Evolutionary conservation across 75 land plant genomes (phyloP).

Genomic region (Pinus tabuliformis): DNA sequence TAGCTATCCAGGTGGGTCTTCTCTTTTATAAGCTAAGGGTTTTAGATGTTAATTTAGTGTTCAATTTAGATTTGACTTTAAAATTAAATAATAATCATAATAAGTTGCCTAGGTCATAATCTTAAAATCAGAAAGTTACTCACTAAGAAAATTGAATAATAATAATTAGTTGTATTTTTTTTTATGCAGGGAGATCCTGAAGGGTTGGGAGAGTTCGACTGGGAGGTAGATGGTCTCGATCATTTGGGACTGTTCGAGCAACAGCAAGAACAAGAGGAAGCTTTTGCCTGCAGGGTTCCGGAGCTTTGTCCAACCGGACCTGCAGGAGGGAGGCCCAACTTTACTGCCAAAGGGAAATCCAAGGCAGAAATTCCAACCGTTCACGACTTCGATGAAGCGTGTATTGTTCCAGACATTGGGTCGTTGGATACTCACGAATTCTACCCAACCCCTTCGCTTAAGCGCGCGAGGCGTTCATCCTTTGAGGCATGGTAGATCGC

Average conservation of each 20-base stretch:
- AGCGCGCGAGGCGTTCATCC: constrained; percentile 1
- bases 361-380: neutral
- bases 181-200: neutral
- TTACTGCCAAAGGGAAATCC: neutral
- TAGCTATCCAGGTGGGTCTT: no score
- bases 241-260: neutral
- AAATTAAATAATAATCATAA: no score
- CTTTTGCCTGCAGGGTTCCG: neutral
- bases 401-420: constrained; percentile 5
- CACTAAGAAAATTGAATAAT: no score
- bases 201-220: neutral
- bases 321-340: neutral
- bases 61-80: no score
- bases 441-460: neutral
- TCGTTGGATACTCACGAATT: neutral
- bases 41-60: no score
- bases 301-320: neutral
- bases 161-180: neutral
- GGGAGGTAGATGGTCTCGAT: neutral
- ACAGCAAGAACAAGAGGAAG: neutral
- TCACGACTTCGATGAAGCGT: constrained; percentile 6
- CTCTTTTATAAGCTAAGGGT: no score
- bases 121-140: no score
- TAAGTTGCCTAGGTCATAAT: no score
- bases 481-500: no score